Evolutionary conservation across 495 filamentous ascomycete species (phyloP).

Genomic region (Aspergillus coremiiformis): DNA sequence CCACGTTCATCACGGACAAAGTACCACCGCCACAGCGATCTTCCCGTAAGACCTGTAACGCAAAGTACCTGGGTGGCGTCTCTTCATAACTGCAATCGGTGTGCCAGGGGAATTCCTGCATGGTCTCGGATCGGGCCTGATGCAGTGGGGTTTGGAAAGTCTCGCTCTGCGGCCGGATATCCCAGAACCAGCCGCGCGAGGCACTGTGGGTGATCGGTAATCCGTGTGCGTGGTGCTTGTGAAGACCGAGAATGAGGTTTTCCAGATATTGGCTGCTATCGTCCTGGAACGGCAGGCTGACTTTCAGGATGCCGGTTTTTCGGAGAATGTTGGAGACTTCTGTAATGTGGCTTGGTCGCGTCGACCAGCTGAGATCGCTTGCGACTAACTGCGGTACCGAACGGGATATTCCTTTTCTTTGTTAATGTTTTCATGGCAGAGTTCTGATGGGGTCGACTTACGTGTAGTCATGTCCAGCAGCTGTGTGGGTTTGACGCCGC

Average conservation of each 20-base stretch:
- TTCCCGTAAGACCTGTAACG: slow-evolving; percentile 30
- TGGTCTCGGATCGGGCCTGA: slow-evolving; percentile 32
- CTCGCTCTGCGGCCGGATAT: slow-evolving; percentile 18
- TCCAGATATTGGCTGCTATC: slow-evolving; percentile 22
- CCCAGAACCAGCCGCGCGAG: slow-evolving; percentile 30
- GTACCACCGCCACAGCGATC: slow-evolving; percentile 33
- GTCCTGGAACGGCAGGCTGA: slow-evolving; percentile 21
- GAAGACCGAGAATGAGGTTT: slow-evolving; percentile 21
- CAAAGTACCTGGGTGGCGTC: slow-evolving; percentile 30
- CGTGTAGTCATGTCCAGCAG: not conserved
- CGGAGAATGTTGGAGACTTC: not conserved
- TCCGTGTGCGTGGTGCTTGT: slow-evolving; percentile 24
- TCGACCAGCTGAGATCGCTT: not conserved
- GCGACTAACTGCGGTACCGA: not conserved
- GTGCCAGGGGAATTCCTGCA: slow-evolving; percentile 34
- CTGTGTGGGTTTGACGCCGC: not conserved
- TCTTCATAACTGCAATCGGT: slow-evolving; percentile 37
- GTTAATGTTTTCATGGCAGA: not conserved
- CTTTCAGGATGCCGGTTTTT: slow-evolving; percentile 19
- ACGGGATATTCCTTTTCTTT: not conserved
- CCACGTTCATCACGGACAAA: slow-evolving; percentile 24
- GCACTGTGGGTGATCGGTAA: slow-evolving; percentile 30
- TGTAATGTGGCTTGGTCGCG: not conserved
- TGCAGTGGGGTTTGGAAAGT: slow-evolving; percentile 10
- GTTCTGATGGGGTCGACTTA: not conserved